Evolutionary conservation across 495 filamentous ascomycete species (phyloP), one percentile per base, ranked within the genome.

Genomic region (Xylaria curta): DNA sequence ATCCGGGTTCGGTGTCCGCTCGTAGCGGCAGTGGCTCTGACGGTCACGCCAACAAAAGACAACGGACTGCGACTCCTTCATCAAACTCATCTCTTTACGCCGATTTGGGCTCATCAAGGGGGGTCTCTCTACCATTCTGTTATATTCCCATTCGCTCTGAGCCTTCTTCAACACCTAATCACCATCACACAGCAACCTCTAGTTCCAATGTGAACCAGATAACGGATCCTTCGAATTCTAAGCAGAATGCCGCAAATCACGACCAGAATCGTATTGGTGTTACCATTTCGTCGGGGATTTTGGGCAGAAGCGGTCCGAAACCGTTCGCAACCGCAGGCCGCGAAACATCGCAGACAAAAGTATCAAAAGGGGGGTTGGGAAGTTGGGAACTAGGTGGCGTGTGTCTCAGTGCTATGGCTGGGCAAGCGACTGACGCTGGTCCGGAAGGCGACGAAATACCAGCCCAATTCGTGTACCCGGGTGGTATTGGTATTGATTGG

Each of bases 61-160:
- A 67, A 36, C 19, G 36, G 47, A 67, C 49, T 5, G n/a, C 3
- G 44, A 51, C 63, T 19, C 44, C 63, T 40, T 36, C 46, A 15
- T 66, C 63, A 21, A 66, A 38, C n/a, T 21, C 63, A n/a, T 65
- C 62, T 33, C 62, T 33, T 17, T 47, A 4, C 13, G 33, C 61
- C 9, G 15, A 64, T 21, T 33, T 42, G 28, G 26, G 17, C 24
- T 17, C 44, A 17, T 21, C 62, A 15, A 33, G 46, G 13, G 17
- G 24, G 4, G 9, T 19, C 3, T 31, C 60, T 31, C 8, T 28
- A 19, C 60, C 60, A 10, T 66, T 66, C 28, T 28, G 12, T 38
- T 24, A 53, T 54, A 33, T 66, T 9, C 64, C 64, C 54, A 53
- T 66, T 17, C 64, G 46, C 47, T 54, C 64, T 19, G 64, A 66